Conservation (phyloP, 129 eudicot species). For the Apium graveolens region DNA sequence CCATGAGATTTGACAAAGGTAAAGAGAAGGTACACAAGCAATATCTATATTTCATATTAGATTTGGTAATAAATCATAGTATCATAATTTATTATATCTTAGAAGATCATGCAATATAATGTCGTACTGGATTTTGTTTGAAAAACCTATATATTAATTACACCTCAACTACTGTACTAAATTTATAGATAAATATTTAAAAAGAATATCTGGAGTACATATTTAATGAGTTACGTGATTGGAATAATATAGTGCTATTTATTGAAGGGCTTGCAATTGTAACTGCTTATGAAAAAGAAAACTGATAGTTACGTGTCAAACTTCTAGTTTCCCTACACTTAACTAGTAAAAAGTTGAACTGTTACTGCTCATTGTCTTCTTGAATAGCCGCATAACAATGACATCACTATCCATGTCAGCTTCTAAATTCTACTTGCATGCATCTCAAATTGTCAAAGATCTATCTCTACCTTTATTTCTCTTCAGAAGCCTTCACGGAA, state of each 20-base stretch:
- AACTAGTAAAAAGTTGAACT: background rate
- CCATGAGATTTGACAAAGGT: background rate
- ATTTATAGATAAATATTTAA: background rate
- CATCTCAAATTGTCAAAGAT: background rate
- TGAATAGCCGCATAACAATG: background rate
- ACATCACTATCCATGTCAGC: background rate
- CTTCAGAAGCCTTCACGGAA: background rate
- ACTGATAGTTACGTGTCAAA: too few species aligned
- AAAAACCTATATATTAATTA: background rate
- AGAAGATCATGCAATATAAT: background rate
- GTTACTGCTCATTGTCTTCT: constrained; percentile 1
- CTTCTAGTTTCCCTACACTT: too few species aligned
- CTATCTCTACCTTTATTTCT: background rate
- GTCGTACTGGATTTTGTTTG: background rate
- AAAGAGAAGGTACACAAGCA: background rate
- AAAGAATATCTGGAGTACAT: background rate
- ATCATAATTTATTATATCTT: background rate
- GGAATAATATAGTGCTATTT: background rate
- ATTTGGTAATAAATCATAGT: background rate
- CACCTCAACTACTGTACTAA: background rate
- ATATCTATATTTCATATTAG: background rate
- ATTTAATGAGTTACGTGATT: background rate
- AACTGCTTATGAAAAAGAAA: background rate
- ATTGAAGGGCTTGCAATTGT: constrained; percentile 1
- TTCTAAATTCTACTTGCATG: background rate